Conservation (phyloP, 495 filamentous ascomycete species). For the Neurospora sp. region DNA sequence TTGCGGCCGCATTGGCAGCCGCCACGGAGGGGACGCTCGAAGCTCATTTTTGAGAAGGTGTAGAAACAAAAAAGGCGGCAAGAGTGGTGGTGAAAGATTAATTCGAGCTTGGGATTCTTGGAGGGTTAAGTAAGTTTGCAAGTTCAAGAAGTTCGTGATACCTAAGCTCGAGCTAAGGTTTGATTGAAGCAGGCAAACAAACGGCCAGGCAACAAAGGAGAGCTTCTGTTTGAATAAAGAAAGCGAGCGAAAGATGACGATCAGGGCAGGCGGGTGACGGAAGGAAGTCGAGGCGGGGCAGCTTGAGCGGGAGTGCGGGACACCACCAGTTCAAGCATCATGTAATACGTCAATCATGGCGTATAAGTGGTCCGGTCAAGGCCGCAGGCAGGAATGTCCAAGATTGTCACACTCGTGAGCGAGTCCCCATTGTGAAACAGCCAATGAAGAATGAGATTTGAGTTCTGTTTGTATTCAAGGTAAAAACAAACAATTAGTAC, state of each 20-base stretch:
- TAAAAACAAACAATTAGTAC: neutral
- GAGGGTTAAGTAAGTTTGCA: neutral
- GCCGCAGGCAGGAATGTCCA: neutral
- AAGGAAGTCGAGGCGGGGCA: neutral
- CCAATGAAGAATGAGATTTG: neutral
- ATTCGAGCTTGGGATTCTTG: neutral
- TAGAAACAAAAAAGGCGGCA: neutral
- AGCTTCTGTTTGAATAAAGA: neutral
- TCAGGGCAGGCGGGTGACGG: neutral
- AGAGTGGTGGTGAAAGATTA: neutral
- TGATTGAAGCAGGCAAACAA: neutral
- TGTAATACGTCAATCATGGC: neutral
- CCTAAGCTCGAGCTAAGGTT: neutral
- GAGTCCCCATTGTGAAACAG: neutral
- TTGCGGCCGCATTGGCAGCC: conserved; percentile 81
- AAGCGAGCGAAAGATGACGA: neutral
- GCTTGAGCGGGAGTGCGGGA: neutral
- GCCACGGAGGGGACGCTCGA: conserved; percentile 49
- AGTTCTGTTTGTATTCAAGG: neutral
- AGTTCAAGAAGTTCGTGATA: neutral
- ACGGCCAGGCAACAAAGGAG: neutral
- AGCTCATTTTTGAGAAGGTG: conserved; percentile 27
- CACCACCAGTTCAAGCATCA: neutral
- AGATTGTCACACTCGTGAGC: neutral
- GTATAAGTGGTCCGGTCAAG: neutral